Evolutionary conservation across 108 stramenopile genomes (phyloP).

Genomic region (Hondaea fermentalgiana): DNA sequence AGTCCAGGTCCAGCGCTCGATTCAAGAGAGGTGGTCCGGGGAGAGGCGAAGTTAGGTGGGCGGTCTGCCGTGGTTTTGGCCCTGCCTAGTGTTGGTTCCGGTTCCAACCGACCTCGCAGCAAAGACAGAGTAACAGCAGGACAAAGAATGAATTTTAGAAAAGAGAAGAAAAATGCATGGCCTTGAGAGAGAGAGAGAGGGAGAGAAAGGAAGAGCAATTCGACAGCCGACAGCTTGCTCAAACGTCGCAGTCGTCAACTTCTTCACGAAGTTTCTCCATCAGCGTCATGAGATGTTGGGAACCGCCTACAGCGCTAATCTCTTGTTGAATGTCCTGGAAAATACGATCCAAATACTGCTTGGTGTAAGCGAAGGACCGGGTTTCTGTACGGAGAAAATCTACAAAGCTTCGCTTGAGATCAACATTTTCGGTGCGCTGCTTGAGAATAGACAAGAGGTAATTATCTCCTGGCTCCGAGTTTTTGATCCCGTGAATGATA

Average conservation of each 20-base stretch:
- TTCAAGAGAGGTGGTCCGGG: no score
- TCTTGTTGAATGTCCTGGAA: not conserved
- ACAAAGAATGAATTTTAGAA: no score
- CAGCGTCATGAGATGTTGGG: not conserved
- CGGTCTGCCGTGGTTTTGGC: not conserved
- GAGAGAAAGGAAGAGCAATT: no score
- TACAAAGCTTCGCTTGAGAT: constrained; percentile 75
- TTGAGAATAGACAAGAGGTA: constrained; percentile 76
- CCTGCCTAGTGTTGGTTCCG: no score
- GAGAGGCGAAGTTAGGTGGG: not conserved
- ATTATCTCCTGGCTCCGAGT: constrained; percentile 36
- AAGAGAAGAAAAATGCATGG: no score
- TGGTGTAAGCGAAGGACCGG: constrained; percentile 9
- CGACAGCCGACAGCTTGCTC: no score
- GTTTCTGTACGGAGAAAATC: constrained; percentile 24
- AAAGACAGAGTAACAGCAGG: not conserved
- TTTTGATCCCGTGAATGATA: constrained; percentile 64
- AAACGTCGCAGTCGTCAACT: not conserved
- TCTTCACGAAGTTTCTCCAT: constrained; percentile 4
- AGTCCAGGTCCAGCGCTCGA: no score
- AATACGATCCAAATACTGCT: not conserved
- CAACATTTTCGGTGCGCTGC: constrained; percentile 75
- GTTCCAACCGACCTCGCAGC: not conserved
- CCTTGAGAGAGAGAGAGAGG: no score
- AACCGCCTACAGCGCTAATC: not conserved